Conservation (phyloP, 176 grass and related monocot species). For the Dactylis glomerata region DNA sequence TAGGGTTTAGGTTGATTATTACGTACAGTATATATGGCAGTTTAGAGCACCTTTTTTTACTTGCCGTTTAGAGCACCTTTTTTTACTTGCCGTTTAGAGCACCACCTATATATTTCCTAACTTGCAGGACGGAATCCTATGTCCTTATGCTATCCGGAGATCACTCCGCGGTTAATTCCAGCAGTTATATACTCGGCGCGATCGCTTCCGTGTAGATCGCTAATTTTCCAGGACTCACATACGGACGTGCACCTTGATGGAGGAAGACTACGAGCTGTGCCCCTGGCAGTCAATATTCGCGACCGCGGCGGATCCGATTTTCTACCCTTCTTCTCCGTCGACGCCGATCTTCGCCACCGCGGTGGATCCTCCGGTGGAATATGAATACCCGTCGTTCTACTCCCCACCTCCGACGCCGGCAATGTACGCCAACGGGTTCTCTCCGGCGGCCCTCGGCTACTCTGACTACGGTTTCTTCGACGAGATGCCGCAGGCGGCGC, state of each 20-base stretch:
- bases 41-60: not conserved
- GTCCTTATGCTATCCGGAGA: not conserved
- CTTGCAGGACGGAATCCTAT: not conserved
- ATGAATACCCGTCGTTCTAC: not conserved
- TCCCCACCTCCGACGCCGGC: not conserved
- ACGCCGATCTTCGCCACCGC: too few relatives aligned
- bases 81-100: too few relatives aligned
- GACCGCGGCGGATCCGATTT: not conserved
- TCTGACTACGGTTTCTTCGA: not conserved
- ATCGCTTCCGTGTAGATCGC: not conserved
- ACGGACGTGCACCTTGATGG: not conserved
- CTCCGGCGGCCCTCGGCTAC: not conserved
- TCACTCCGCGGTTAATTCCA: not conserved
- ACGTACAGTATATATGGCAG: not conserved
- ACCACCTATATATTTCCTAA: too few relatives aligned
- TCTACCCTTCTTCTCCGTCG: not conserved
- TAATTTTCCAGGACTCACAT: not conserved
- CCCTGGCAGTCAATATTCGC: not conserved
- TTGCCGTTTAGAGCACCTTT: too few relatives aligned
- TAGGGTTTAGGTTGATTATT: too few relatives aligned
- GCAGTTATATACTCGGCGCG: not conserved
- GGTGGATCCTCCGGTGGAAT: not conserved
- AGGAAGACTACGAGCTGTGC: not conserved
- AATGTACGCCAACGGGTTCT: not conserved
- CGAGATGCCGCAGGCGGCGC: not conserved